Base-by-base conservation (phyloP, 441 rosid genomes). In the Brassica balearica region DNA sequence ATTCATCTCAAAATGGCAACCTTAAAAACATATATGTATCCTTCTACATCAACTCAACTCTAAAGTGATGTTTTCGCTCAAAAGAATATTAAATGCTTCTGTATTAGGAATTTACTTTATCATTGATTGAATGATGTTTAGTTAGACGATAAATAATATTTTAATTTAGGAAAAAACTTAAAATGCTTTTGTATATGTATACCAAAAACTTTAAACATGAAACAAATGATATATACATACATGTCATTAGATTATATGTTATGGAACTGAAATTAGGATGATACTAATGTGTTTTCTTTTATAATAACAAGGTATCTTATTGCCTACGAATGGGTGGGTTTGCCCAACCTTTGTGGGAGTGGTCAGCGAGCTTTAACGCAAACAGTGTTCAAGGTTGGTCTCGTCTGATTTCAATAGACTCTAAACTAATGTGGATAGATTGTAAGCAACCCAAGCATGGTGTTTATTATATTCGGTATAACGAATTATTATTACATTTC, bases 401-500 rank as follows among this genome's bases (percentile, higher is more conserved):
- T 19, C 61, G 62, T 58, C 27, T 19, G 5, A 58, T 22, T 58
- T 19, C 63, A 58, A 58, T 10, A 20, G 29, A 58, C n/a, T 55
- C 60, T 7, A 55, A 55, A 53, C 0, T 19, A 55, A 17, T 55
- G 23, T 38, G 46, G 1, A 9, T 38, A 8, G 43, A 41, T 41
- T 41, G 48, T 41, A 11, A 46, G 25, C n/a, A 65, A 34, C 23
- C 56, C 68, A 72, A 23, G 23, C 8, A 10, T 14, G 43, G 23
- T 62, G 7, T 62, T 27, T 73, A 72, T 46, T 10, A 15, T 61
- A 38, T 23, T 3, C 8, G 11, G 19, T 62, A 29, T 62, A 27
- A 22, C 19, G 9, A 32, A 12, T 71, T 61, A 72, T 64, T 29
- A 73, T 64, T 29, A 64, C 20, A n/a, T 48, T 10, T 64, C 63